Conservation (phyloP, 257 asterid species). For the Mentha longifolia region DNA sequence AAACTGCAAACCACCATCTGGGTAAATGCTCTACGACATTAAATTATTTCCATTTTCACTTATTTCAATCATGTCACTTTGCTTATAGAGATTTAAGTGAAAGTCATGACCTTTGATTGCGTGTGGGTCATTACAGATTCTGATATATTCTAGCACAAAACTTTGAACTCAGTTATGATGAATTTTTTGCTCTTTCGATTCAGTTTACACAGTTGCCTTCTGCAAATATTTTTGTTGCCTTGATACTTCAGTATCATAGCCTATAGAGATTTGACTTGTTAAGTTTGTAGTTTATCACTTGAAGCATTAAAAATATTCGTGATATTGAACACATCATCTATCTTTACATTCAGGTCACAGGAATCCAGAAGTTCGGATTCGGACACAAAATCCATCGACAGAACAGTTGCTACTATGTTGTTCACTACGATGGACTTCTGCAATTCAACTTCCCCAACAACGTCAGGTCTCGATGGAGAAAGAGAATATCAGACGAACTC, state of each 20-base stretch:
- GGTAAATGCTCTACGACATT: slow-evolving; percentile 31
- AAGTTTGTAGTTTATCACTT: neutral
- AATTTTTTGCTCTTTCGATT: no score
- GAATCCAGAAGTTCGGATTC: slow-evolving; percentile 28
- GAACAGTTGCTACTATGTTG: slow-evolving; percentile 55
- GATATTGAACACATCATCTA: slow-evolving; percentile 10
- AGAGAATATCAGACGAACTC: slow-evolving; percentile 14
- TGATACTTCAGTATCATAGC: no score
- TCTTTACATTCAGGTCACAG: slow-evolving; percentile 32
- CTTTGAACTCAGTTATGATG: no score
- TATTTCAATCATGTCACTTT: slow-evolving; percentile 2
- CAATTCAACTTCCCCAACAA: slow-evolving; percentile 4
- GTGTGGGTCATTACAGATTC: no score
- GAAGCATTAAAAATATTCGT: neutral
- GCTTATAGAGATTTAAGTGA: no score
- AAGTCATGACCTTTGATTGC: no score
- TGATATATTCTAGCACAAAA: no score
- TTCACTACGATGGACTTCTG: slow-evolving; percentile 37
- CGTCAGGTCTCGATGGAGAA: slow-evolving; percentile 26
- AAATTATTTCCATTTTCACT: neutral
- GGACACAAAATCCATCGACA: slow-evolving; percentile 42
- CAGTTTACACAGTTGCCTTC: no score
- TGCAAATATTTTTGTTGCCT: no score
- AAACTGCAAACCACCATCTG: slow-evolving; percentile 26
- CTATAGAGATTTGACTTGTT: no score